Percentiles rank a stretch among this genome's conserved stretches.
Conservation (phyloP, 108 stramenopile genomes). For the Cyclotella choctawhatcheeana region DNA sequence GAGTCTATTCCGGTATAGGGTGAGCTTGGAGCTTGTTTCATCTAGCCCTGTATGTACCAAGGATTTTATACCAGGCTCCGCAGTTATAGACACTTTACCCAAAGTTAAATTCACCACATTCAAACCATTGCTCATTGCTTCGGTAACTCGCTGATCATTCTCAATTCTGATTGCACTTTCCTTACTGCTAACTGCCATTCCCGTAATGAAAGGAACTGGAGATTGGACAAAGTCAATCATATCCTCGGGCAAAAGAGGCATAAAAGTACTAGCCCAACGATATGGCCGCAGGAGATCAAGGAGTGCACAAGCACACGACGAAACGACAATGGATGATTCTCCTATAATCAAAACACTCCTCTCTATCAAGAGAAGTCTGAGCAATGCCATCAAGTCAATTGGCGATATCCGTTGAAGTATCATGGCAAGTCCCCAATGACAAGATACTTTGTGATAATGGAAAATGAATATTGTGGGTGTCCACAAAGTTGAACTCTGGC, state of each 20-base stretch:
- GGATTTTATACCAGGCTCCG: conserved; percentile 13
- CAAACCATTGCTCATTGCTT: conserved; percentile 30
- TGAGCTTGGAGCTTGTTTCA: conserved; percentile 15
- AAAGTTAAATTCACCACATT: conserved; percentile 24
- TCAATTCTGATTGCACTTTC: background rate
- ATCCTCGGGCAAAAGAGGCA: conserved; percentile 39
- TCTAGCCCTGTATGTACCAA: conserved; percentile 10
- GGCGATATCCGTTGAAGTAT: conserved; percentile 23
- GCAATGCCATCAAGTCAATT: conserved; percentile 10
- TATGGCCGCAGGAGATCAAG: conserved; percentile 36
- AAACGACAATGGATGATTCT: conserved; percentile 23
- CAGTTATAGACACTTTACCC: conserved; percentile 8
- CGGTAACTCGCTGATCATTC: conserved; percentile 15
- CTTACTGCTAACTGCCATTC: conserved; percentile 7
- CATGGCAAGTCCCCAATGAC: conserved; percentile 34
- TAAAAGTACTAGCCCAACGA: conserved; percentile 43
- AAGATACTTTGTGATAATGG: conserved; percentile 40
- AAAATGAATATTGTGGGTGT: conserved; percentile 13
- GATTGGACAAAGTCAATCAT: conserved; percentile 49
- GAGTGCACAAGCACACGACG: conserved; percentile 28
- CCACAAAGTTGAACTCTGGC: conserved; percentile 1
- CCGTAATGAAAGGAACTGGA: conserved; percentile 36
- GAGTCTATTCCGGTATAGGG: conserved; percentile 10
- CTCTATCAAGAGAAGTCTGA: conserved; percentile 41
- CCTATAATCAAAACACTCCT: conserved; percentile 35